Percentiles rank a stretch among this genome's conserved stretches.
These are phyloP conservation scores for Ziziphus jujuba DNA, from an alignment of 306 rosid genomes.

Conservation along the genomic window DNA sequence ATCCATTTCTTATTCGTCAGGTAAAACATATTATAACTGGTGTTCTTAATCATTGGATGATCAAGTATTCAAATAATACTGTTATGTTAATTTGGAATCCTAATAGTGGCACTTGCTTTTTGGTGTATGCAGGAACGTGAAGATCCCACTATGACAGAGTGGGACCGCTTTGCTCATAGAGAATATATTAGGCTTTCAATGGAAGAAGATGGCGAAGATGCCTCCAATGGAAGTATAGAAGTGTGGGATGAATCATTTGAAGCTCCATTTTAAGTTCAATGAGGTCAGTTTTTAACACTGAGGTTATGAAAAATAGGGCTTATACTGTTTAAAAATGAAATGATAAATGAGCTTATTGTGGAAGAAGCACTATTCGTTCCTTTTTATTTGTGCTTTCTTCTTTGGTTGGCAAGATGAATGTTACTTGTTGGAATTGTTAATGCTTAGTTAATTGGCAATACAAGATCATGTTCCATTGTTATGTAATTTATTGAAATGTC, in stretches of 20 bases:
- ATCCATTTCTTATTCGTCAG: slow-evolving; percentile 98
- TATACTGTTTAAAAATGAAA: not conserved
- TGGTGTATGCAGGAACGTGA: slow-evolving; percentile 66
- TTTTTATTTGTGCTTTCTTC: too few species aligned
- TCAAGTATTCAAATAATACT: not conserved
- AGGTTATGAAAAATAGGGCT: not conserved
- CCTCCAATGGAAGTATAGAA: slow-evolving; percentile 81
- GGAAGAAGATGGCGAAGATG: slow-evolving; percentile 89
- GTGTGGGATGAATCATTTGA: slow-evolving; percentile 85
- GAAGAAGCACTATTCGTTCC: too few species aligned
- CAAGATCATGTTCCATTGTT: not conserved
- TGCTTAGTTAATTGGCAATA: not conserved
- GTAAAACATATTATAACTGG: slow-evolving; percentile 29
- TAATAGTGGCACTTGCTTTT: slow-evolving; percentile 15
- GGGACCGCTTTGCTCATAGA: slow-evolving; percentile 87
- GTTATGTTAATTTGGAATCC: slow-evolving; percentile 22
- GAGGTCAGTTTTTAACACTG: slow-evolving; percentile 39
- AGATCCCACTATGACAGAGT: slow-evolving; percentile 75
- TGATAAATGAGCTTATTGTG: too few species aligned
- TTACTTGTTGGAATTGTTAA: too few species aligned
- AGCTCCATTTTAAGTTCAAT: slow-evolving; percentile 63
- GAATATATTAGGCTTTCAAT: slow-evolving; percentile 81
- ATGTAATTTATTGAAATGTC: not conserved
- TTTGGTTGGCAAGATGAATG: too few species aligned
- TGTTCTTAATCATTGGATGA: not conserved